A percentile compares a stretch with the other conserved stretches of the same genome.
phyloP scores from a whole-genome alignment of 1,284 basidiomycete genomes.

The Rhodotorula sp. region DNA sequence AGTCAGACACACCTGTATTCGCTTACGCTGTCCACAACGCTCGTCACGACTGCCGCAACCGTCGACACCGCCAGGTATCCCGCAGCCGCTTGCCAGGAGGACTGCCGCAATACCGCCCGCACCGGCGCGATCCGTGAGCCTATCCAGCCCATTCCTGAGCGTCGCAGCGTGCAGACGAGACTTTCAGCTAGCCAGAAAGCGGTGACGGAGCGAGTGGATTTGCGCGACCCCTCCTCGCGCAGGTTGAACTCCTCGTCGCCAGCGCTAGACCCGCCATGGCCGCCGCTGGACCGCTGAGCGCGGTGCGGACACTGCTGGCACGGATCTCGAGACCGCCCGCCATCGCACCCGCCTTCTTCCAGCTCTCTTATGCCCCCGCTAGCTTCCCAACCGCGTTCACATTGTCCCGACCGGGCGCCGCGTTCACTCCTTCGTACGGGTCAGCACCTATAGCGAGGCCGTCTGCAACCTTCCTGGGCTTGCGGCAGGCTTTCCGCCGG shows the following conservation, averaged over 20 bases:
- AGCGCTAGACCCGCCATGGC: not conserved
- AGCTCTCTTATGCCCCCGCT: not conserved
- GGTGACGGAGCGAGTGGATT: too few relatives aligned
- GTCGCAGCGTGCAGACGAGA: not conserved
- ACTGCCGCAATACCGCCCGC: too few relatives aligned
- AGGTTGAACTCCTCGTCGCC: not conserved
- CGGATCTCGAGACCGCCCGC: not conserved
- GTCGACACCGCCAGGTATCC: not conserved
- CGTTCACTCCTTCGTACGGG: slow-evolving; percentile 4
- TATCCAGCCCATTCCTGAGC: not conserved
- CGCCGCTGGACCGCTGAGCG: not conserved
- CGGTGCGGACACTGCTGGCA: not conserved
- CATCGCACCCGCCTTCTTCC: slow-evolving; percentile 8
- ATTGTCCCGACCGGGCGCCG: not conserved
- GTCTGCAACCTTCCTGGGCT: not conserved
- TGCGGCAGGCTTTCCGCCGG: not conserved
- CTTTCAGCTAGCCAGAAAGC: too few relatives aligned
- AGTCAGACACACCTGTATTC: slow-evolving; percentile 2
- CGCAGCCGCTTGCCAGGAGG: not conserved
- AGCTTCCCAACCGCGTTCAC: not conserved
- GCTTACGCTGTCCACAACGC: not conserved
- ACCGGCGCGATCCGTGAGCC: not conserved
- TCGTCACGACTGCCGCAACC: accelerated
- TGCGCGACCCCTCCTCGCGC: too few relatives aligned
- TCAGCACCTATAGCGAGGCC: not conserved